Base-by-base conservation (phyloP, 192 early-diverging fungal genomes). In the Backusella morwellensis region DNA sequence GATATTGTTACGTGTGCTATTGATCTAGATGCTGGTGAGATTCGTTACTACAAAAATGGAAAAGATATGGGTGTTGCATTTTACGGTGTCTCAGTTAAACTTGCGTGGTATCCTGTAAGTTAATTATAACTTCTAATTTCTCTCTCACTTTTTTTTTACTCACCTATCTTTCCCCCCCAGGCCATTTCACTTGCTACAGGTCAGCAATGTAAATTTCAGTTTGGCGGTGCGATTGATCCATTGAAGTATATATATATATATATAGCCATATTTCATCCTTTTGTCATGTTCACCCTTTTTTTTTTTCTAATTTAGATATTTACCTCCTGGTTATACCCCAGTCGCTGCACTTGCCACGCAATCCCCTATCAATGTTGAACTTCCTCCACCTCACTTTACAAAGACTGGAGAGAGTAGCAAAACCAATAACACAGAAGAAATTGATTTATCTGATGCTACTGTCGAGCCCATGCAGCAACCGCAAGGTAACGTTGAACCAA, bases 11-110 rank as follows among this genome's bases (percentile, higher is more conserved):
- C 90, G 11, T 78, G 78, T 40, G 23, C 73, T 4, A 44, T 93
- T 19, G 92, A 93, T 63, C 67, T 92, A 38, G 83, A 91, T 52
- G 36, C 74, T 9, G 75, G 84, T 7, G 78, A 77, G 42, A 87
- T 93, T 34, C 80, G 84, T 32, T 93, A 85, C 75, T 80, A 85
- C 66, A 73, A 77, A 56, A 93, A 93, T 77, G 92, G 91, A 15
- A 73, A 66, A 2, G 74, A 81, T 75, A 71, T 93, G 72, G 92
- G 92, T 29, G 79, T 92, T 66, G 92, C 92, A 1, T 93, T 93
- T 68, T 67, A 40, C 38, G 76, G 83, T 34, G 70, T 93, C 3
- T 59, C 80, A 19, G 59, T 21, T 12, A 35, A 52, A 29, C 15
- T 47, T 11, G 59, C 35, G 8, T 78, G 78, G 86, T 81, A 76